Percentiles rank a stretch among this genome's conserved stretches.
phyloP scores from a whole-genome alignment of 1,139 yeast species.

The Saccharomyces hybrid region DNA sequence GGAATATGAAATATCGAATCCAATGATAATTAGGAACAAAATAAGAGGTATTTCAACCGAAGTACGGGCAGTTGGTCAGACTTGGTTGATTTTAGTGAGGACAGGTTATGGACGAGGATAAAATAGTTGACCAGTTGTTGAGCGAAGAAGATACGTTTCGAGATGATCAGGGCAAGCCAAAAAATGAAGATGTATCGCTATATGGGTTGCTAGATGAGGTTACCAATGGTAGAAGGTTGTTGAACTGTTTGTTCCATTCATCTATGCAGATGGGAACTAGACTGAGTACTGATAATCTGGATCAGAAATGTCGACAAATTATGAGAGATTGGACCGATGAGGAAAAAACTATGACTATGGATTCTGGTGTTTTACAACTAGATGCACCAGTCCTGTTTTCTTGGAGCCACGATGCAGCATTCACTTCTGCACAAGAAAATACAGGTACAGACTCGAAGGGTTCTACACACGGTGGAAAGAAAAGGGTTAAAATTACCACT shows the following conservation, averaged over 20 bases:
- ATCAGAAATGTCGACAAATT: conserved; percentile 8
- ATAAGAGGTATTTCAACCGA: neutral
- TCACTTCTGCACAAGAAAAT: conserved; percentile 1
- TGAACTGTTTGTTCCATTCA: conserved; percentile 16
- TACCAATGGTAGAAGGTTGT: conserved; percentile 19
- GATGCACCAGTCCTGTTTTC: conserved; percentile 25
- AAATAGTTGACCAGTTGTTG: neutral
- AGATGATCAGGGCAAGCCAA: neutral
- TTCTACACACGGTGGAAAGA: neutral
- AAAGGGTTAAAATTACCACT: conserved; percentile 8
- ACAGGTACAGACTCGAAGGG: neutral
- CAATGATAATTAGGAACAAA: neutral
- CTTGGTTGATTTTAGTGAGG: neutral
- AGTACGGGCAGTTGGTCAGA: neutral
- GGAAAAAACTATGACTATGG: conserved; percentile 13
- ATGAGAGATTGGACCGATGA: conserved; percentile 20
- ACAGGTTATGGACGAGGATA: neutral
- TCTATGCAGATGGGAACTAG: neutral
- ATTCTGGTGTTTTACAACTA: conserved; percentile 9
- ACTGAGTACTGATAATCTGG: neutral
- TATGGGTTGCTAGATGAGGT: conserved; percentile 22
- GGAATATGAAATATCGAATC: neutral
- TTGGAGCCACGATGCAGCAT: conserved; percentile 18
- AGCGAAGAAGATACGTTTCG: neutral
- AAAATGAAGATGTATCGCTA: conserved; percentile 6